Conservation (phyloP, 306 rosid species). For the Medicago arabica region DNA sequence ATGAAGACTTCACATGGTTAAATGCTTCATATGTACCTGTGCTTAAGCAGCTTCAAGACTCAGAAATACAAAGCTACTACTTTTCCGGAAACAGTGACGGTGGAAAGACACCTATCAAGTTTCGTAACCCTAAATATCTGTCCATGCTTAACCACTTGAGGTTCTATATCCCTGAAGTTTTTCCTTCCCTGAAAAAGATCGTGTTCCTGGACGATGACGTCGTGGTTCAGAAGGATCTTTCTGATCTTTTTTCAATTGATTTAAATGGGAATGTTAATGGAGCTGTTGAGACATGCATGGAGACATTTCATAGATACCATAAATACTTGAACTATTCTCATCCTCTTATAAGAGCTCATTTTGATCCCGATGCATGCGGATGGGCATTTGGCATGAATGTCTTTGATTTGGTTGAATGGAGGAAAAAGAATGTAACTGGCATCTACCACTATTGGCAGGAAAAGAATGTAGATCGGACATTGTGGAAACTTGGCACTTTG, state of each 20-base stretch:
- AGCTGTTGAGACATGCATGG: conserved; percentile 97
- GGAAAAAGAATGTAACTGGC: conserved; percentile 87
- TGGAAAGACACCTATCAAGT: conserved; percentile 87
- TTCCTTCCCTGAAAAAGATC: conserved; percentile 78
- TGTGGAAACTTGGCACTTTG: conserved; percentile 94
- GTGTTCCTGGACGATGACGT: conserved; percentile 87
- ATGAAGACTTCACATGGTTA: conserved; percentile 81
- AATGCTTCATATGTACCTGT: conserved; percentile 95
- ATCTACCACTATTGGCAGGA: conserved; percentile 96
- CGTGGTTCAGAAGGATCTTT: conserved; percentile 84
- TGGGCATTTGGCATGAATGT: conserved; percentile 97
- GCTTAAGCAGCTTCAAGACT: conserved; percentile 92
- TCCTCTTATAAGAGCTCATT: conserved; percentile 80
- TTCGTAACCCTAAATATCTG: conserved; percentile 87
- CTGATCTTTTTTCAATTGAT: conserved; percentile 73
- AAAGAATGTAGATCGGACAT: conserved; percentile 75
- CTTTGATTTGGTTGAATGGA: conserved; percentile 91
- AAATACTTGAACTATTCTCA: conserved; percentile 87
- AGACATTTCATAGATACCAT: conserved; percentile 91
- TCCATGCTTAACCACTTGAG: conserved; percentile 95
- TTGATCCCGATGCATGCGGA: conserved; percentile 96
- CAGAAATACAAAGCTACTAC: conserved; percentile 86
- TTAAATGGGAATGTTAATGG: conserved; percentile 83
- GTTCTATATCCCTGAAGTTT: conserved; percentile 90
- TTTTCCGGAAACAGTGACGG: conserved; percentile 73